These are phyloP conservation scores for Ceratocystis variospora DNA, from an alignment of 2,329 filamentous ascomycete genomes.

Conservation along the genomic window DNA sequence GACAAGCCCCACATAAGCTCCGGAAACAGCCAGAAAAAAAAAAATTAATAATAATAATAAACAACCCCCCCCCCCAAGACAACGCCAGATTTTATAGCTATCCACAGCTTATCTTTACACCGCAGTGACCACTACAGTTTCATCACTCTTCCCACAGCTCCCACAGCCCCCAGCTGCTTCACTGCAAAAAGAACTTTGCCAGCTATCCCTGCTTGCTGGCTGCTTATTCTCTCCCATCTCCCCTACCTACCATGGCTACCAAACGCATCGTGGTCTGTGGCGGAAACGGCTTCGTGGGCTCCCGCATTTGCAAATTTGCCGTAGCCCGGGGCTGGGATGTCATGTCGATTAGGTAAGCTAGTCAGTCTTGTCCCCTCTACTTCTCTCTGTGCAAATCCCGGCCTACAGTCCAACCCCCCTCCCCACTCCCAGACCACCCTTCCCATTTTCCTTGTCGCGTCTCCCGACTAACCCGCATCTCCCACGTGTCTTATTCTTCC, in stretches of 20 bases:
- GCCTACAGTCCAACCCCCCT: too few species aligned
- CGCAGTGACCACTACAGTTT: background rate
- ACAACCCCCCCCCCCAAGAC: too few species aligned
- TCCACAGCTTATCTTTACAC: too few species aligned
- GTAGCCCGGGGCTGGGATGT: constrained; percentile 80
- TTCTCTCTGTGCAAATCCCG: background rate
- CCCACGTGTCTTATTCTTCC: constrained; percentile 19
- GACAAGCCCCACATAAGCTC: background rate
- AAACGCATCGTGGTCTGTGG: constrained; percentile 85
- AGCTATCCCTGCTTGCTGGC: background rate
- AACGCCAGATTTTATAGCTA: too few species aligned
- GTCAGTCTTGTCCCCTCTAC: background rate
- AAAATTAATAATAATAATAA: too few species aligned
- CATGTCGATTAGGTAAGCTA: constrained; percentile 67
- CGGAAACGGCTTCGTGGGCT: constrained; percentile 82
- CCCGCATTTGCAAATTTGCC: constrained; percentile 80
- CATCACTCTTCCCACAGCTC: background rate
- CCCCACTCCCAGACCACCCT: too few species aligned
- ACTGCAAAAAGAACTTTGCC: background rate
- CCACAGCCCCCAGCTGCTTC: background rate
- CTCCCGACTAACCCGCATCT: constrained; percentile 1
- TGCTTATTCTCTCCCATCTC: background rate
- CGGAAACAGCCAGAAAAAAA: background rate
- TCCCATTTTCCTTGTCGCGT: too few species aligned
- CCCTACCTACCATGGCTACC: constrained; percentile 36